Percentiles rank a stretch among this genome's conserved stretches.
Evolutionary conservation across 2,329 filamentous ascomycete genomes (phyloP).

Genomic region (Plectosphaerella plurivora): DNA sequence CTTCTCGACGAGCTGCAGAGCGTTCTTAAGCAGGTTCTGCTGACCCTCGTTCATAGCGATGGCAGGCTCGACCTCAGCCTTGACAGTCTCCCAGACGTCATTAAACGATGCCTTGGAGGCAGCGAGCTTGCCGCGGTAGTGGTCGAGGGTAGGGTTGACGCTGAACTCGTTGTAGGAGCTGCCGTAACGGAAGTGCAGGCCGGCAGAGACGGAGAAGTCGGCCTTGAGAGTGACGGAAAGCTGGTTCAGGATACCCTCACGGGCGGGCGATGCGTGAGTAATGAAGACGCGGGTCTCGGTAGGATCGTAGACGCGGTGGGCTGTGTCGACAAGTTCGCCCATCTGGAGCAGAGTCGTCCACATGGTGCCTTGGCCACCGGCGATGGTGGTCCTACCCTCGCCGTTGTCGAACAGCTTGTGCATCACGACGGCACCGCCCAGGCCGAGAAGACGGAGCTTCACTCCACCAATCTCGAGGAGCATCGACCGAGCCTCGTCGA

Average conservation of each 20-base stretch:
- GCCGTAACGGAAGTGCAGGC: slow-evolving; percentile 96
- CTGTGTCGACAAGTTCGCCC: slow-evolving; percentile 96
- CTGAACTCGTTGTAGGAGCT: slow-evolving; percentile 99
- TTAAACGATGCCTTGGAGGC: slow-evolving; percentile 98
- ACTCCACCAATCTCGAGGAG: slow-evolving; percentile 92
- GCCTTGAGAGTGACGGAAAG: slow-evolving; percentile 95
- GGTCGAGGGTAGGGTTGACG: slow-evolving; percentile 94
- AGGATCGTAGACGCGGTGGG: slow-evolving; percentile 96
- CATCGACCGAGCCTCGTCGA: slow-evolving; percentile 95
- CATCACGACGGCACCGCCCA: slow-evolving; percentile 97
- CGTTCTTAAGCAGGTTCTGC: slow-evolving; percentile 86
- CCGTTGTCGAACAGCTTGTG: slow-evolving; percentile 99
- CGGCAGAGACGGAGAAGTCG: slow-evolving; percentile 96
- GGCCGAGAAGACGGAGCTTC: slow-evolving; percentile 87
- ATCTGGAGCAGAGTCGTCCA: slow-evolving; percentile 98
- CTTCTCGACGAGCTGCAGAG: slow-evolving; percentile 90
- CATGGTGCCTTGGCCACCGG: slow-evolving; percentile 97
- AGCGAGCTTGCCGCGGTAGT: slow-evolving; percentile 96
- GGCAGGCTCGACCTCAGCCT: slow-evolving; percentile 89
- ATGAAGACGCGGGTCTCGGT: slow-evolving; percentile 96
- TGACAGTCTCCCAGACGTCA: slow-evolving; percentile 99
- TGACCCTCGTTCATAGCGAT: slow-evolving; percentile 92
- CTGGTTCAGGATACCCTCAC: slow-evolving; percentile 95
- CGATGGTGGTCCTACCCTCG: slow-evolving; percentile 95
- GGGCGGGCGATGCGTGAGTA: slow-evolving; percentile 92